Evolutionary conservation across 345 rosid species (phyloP).

Genomic region (Melastoma malabathricum): DNA sequence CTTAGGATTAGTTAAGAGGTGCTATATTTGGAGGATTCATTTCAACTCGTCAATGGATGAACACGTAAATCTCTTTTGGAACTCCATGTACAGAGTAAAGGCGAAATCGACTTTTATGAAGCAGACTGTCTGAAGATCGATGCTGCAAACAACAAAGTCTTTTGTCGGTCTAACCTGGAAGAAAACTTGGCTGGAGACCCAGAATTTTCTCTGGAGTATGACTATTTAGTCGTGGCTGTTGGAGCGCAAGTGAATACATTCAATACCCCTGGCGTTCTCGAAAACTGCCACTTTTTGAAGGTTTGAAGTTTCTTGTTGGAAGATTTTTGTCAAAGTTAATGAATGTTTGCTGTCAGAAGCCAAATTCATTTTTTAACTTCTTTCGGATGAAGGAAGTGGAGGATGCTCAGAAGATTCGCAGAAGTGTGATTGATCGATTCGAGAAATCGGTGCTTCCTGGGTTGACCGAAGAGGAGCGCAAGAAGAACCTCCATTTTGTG

Average conservation of each 20-base stretch:
- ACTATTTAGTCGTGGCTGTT: conserved; percentile 71
- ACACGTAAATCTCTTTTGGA: background rate
- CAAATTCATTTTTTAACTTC: background rate
- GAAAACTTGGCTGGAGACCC: conserved; percentile 35
- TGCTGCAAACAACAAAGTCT: conserved; percentile 44
- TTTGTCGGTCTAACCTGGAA: conserved; percentile 42
- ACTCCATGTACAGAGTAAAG: conserved; percentile 41
- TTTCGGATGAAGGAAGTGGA: conserved; percentile 60
- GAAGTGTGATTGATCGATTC: conserved; percentile 74
- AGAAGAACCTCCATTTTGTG: conserved; percentile 75
- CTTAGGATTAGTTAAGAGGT: too few relatives aligned
- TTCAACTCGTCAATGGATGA: background rate
- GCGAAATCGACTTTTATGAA: conserved; percentile 69
- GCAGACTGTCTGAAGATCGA: conserved; percentile 84
- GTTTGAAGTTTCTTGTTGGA: conserved; percentile 14
- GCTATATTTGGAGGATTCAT: background rate
- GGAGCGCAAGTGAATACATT: conserved; percentile 97
- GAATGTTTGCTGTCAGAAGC: background rate
- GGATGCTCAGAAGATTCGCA: conserved; percentile 86
- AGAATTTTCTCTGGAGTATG: conserved; percentile 67
- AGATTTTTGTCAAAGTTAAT: conserved; percentile 3
- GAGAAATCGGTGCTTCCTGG: conserved; percentile 83
- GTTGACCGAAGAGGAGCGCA: conserved; percentile 66
- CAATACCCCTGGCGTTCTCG: conserved; percentile 81
- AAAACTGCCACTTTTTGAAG: conserved; percentile 94